Base-by-base conservation (phyloP, 1,139 yeast genomes). In the Oligophagozyma castellii region DNA sequence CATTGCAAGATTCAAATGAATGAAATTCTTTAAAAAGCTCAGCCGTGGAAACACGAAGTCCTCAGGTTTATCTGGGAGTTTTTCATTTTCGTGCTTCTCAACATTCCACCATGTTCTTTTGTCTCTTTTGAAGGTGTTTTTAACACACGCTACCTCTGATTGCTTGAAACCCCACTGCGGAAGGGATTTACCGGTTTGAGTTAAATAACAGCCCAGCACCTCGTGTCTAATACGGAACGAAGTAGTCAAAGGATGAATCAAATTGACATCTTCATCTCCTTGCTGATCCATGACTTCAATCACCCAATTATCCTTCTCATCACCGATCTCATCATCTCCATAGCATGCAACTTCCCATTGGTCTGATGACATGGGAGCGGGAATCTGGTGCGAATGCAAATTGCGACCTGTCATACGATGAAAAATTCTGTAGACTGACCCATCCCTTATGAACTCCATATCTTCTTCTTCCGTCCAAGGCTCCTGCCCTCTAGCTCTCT, bases 151-250 rank as follows among this genome's bases (percentile, higher is more conserved):
- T 36, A 89, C 92, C 62, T 92, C 99, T 45, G 94, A 89, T 63
- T 92, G 99, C 61, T 93, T 76, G 71, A 84, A 92, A 39, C 99
- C 99, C 99, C 99, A 92, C 35, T 73, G 83, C 26, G 99, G 99
- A 44, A 86, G 69, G 30, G 66, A 56, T 42, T 61, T 60, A 39
- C 95, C 95, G 29, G 92, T 67, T 32, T 83, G 86, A 39, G 83
- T 78, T 46, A 92, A 66, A 56, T 89, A 89, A 61, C 98, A 92
- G 35, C 77, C 76, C 53, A 81, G 52, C 22, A 58, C 67, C 38
- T 65, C 66, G 49, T 73, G 74, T 42, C 64, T 73, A 43, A 92
- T 65, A 55, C 98, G 74, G 60, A 92, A 67, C 2, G 93, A 73
- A 5, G 94, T 63, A 24, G 95, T 76, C 53, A 92, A 67, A 25